Evolutionary conservation across 345 rosid genomes (phyloP).

Genomic region (Pistacia vera): DNA sequence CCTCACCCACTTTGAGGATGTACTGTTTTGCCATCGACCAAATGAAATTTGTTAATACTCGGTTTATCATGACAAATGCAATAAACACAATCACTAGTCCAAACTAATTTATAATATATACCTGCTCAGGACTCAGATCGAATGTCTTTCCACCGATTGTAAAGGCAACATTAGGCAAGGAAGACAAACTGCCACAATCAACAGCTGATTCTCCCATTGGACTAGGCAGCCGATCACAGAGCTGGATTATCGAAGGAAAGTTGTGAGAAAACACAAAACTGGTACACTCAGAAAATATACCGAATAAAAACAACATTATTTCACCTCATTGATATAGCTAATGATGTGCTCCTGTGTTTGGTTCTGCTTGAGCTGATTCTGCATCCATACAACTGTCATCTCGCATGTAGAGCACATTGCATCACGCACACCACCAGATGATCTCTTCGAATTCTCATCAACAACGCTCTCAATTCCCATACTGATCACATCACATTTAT

Average conservation of each 20-base stretch:
- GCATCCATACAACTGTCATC: conserved; percentile 75
- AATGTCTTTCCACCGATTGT: conserved; percentile 61
- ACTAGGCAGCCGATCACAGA: conserved; percentile 70
- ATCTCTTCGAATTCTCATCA: conserved; percentile 31
- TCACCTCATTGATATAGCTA: conserved; percentile 55
- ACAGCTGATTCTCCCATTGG: conserved; percentile 77
- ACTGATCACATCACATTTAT: conserved; percentile 30
- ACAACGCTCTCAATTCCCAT: conserved; percentile 65
- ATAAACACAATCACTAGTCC: too few relatives aligned
- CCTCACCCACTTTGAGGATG: conserved; percentile 67
- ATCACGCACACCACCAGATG: conserved; percentile 34
- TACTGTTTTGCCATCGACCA: conserved; percentile 38
- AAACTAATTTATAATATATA: conserved; percentile 12
- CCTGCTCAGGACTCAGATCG: conserved; percentile 65
- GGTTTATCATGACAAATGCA: too few relatives aligned
- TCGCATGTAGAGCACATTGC: conserved; percentile 66
- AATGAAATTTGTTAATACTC: background rate
- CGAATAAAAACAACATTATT: background rate
- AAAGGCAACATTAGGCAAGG: conserved; percentile 68
- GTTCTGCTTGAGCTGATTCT: conserved; percentile 61
- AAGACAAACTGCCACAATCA: conserved; percentile 51
- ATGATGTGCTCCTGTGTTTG: conserved; percentile 53
- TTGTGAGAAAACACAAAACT: background rate
- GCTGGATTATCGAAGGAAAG: conserved; percentile 33
- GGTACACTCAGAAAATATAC: conserved; percentile 8